phyloP scores from a whole-genome alignment of 768 basidiomycete species.

The Amanita molliuscula region DNA sequence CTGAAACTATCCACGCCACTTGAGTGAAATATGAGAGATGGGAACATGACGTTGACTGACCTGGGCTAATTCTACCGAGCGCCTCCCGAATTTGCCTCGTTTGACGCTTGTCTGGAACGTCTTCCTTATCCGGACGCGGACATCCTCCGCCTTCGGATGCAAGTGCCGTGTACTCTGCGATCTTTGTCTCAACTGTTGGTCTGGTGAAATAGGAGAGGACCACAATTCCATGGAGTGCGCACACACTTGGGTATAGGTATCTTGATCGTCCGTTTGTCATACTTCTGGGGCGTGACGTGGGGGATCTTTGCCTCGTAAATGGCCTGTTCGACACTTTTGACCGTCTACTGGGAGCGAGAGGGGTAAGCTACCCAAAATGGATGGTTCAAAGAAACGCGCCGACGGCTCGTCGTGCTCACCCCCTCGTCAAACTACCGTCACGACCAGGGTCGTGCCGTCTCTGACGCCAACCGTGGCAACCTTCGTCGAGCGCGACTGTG shows the following conservation, averaged over 20 bases:
- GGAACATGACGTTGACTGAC: slow-evolving; percentile 24
- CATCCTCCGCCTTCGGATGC: slow-evolving; percentile 61
- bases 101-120: slow-evolving; percentile 59
- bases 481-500: slow-evolving; percentile 47
- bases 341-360: slow-evolving; percentile 38
- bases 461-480: slow-evolving; percentile 74
- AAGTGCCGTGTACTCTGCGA: slow-evolving; percentile 43
- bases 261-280: slow-evolving; percentile 63
- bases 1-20: slow-evolving; percentile 46
- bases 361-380: no score
- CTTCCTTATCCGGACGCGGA: slow-evolving; percentile 65
- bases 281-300: slow-evolving; percentile 58
- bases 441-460: slow-evolving; percentile 62
- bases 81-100: slow-evolving; percentile 59
- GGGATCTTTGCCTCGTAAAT: slow-evolving; percentile 71
- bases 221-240: not conserved
- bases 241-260: slow-evolving; percentile 71
- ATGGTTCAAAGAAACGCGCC: slow-evolving; percentile 1
- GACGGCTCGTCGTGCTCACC: slow-evolving; percentile 32
- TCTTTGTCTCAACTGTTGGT: slow-evolving; percentile 67
- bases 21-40: not conserved
- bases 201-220: slow-evolving; percentile 23
- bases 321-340: slow-evolving; percentile 67
- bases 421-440: slow-evolving; percentile 74
- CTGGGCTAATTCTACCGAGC: slow-evolving; percentile 60